Percentiles rank a stretch among this genome's conserved stretches.
Conservation (phyloP, 331 rosid genomes). For the Quercus lobata region DNA sequence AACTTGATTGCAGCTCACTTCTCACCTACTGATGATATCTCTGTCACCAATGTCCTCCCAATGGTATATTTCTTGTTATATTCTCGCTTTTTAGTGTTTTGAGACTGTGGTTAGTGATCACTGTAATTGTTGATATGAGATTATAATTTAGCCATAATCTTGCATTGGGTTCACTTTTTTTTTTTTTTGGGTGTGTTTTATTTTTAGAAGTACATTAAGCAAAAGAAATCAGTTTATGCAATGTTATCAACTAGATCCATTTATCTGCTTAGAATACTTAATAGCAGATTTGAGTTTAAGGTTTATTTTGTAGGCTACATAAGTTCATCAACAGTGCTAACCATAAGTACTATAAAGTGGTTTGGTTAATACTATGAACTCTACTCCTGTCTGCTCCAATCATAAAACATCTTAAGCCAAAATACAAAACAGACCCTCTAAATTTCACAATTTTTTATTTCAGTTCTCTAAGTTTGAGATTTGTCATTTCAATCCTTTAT, state of each 20-base stretch:
- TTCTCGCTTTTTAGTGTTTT: not conserved
- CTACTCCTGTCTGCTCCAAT: too few relatives aligned
- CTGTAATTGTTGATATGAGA: not conserved
- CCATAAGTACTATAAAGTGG: too few relatives aligned
- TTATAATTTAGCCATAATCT: not conserved
- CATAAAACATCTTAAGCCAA: too few relatives aligned
- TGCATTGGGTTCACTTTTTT: too few relatives aligned
- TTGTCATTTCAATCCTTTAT: too few relatives aligned
- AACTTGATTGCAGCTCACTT: constrained; percentile 59
- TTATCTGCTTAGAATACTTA: not conserved
- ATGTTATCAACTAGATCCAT: not conserved
- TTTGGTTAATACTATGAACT: too few relatives aligned
- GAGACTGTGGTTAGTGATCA: not conserved
- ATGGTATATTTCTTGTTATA: constrained; percentile 37
- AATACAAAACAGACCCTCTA: too few relatives aligned
- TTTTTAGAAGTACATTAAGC: not conserved
- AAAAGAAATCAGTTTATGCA: not conserved
- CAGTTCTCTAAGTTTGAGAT: too few relatives aligned
- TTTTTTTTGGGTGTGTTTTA: not conserved
- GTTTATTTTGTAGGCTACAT: too few relatives aligned
- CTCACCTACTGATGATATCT: constrained; percentile 46
- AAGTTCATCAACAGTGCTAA: too few relatives aligned
- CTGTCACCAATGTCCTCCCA: constrained; percentile 50
- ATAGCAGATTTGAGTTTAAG: not conserved
- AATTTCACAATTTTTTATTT: too few relatives aligned